Percentiles rank a stretch among this genome's conserved stretches.
Evolutionary conservation across 2,329 filamentous ascomycete genomes (phyloP).

Genomic region (Rhynchosporium graminicola): DNA sequence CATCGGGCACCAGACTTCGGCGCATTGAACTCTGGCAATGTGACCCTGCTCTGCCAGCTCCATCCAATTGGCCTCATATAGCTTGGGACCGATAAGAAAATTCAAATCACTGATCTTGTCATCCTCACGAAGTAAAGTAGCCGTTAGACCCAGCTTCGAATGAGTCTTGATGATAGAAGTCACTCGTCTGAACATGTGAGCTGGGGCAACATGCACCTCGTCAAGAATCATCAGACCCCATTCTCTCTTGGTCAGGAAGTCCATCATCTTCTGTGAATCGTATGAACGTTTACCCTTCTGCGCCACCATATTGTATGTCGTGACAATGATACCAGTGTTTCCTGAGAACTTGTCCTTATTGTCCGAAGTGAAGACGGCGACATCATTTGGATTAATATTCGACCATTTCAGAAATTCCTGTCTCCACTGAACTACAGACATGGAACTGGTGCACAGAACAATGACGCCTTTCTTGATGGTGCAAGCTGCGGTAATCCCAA

Average conservation of each 20-base stretch:
- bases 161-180: slow-evolving; percentile 92
- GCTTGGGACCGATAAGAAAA: slow-evolving; percentile 93
- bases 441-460: slow-evolving; percentile 92
- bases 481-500: slow-evolving; percentile 97
- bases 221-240: slow-evolving; percentile 98
- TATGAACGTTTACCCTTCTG: slow-evolving; percentile 84
- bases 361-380: slow-evolving; percentile 92
- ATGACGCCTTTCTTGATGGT: slow-evolving; percentile 97
- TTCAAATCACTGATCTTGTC: slow-evolving; percentile 98
- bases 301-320: slow-evolving; percentile 99
- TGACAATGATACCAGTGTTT: slow-evolving; percentile 94
- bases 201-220: slow-evolving; percentile 96
- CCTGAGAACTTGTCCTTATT: slow-evolving; percentile 84
- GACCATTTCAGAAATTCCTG: slow-evolving; percentile 98
- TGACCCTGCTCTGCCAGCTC: slow-evolving; percentile 95
- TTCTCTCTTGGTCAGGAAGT: slow-evolving; percentile 83
- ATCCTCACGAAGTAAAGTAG: slow-evolving; percentile 91
- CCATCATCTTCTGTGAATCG: slow-evolving; percentile 97
- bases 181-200: slow-evolving; percentile 93
- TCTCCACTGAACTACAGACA: slow-evolving; percentile 97
- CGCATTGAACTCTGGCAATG: slow-evolving; percentile 95
- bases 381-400: slow-evolving; percentile 92
- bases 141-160: slow-evolving; percentile 91
- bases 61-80: slow-evolving; percentile 99
- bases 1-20: slow-evolving; percentile 99